A percentile compares a stretch with the other conserved stretches of the same genome.
Evolutionary conservation across 495 filamentous ascomycete species (phyloP).

Genomic region (Xylaria bambusicola): DNA sequence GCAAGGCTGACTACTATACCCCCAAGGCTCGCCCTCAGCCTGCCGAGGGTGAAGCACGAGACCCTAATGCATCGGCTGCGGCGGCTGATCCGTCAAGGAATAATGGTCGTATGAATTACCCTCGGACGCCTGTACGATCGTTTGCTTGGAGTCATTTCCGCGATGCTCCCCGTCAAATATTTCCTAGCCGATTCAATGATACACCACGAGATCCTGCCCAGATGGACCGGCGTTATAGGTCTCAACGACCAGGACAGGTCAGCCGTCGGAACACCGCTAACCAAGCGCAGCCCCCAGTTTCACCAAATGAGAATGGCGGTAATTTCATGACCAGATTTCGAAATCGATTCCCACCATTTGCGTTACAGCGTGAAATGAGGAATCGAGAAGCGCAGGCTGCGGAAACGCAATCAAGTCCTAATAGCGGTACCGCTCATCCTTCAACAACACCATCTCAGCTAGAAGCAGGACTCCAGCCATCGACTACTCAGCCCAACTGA

Average conservation of each 20-base stretch:
- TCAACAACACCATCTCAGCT: constrained; percentile 41
- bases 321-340: constrained; percentile 30
- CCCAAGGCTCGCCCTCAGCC: constrained; percentile 69
- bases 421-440: constrained; percentile 21
- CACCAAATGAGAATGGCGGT: constrained; percentile 17
- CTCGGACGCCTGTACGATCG: constrained; percentile 32
- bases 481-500: constrained; percentile 28
- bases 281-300: constrained; percentile 3
- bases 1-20: constrained; percentile 94
- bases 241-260: constrained; percentile 18
- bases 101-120: constrained; percentile 45
- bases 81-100: constrained; percentile 32
- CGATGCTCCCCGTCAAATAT: constrained; percentile 32
- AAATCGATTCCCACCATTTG: constrained; percentile 28
- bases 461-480: constrained; percentile 38
- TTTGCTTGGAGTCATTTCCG: constrained; percentile 36
- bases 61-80: constrained; percentile 24
- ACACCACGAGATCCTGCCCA: constrained; percentile 19
- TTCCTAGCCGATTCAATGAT: constrained; percentile 28
- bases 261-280: constrained; percentile 14
- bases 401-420: constrained; percentile 13
- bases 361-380: constrained; percentile 25
- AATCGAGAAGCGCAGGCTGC: constrained; percentile 27
- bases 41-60: constrained; percentile 35
- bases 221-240: constrained; percentile 19